These are phyloP conservation scores for Epichloe coenophiala DNA, from an alignment of 2,329 filamentous ascomycete genomes.

Conservation along the genomic window DNA sequence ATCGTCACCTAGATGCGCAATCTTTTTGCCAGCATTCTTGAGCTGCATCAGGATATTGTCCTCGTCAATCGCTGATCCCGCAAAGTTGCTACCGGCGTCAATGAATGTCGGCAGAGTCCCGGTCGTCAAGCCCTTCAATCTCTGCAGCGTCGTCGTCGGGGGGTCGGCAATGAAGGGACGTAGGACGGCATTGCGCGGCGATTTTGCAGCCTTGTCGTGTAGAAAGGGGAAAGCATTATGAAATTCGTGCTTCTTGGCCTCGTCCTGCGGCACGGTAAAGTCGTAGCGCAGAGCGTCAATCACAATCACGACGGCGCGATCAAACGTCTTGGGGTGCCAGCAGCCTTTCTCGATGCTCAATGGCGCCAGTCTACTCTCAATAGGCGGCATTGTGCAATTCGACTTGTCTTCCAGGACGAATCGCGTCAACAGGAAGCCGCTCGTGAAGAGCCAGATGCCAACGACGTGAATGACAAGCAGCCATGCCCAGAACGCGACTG, in stretches of 20 bases:
- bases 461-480: slow-evolving; percentile 61
- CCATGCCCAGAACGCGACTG: slow-evolving; percentile 55
- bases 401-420: slow-evolving; percentile 68
- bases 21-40: slow-evolving; percentile 50
- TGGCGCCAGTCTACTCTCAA: slow-evolving; percentile 30
- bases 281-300: slow-evolving; percentile 94
- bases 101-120: slow-evolving; percentile 91
- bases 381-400: slow-evolving; percentile 54
- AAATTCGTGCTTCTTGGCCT: slow-evolving; percentile 37
- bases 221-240: slow-evolving; percentile 82
- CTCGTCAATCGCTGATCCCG: slow-evolving; percentile 88
- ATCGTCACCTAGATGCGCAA: slow-evolving; percentile 94
- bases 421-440: slow-evolving; percentile 84
- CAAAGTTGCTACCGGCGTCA: slow-evolving; percentile 89
- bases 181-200: slow-evolving; percentile 74
- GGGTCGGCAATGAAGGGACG: slow-evolving; percentile 94
- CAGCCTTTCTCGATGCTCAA: slow-evolving; percentile 52
- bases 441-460: slow-evolving; percentile 85
- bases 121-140: slow-evolving; percentile 90
- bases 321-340: slow-evolving; percentile 91
- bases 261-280: slow-evolving; percentile 66
- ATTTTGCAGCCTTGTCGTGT: slow-evolving; percentile 63
- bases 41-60: slow-evolving; percentile 63
- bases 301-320: slow-evolving; percentile 79
- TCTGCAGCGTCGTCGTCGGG: slow-evolving; percentile 82